phyloP scores from a whole-genome alignment of 345 rosid genomes.

The Gossypium longicalyx region DNA sequence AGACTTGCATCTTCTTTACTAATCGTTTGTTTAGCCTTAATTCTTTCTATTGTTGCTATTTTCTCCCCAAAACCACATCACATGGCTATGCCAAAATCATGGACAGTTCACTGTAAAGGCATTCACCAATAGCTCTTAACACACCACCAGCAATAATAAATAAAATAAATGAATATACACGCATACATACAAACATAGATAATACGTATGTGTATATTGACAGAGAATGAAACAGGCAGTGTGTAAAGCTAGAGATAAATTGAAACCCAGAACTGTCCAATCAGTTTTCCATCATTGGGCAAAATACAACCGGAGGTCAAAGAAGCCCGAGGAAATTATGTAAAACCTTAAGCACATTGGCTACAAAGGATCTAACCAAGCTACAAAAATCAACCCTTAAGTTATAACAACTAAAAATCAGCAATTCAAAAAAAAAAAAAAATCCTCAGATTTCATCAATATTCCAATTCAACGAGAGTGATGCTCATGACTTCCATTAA shows the following conservation, averaged over 20 bases:
- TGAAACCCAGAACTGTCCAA: constrained; percentile 11
- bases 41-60: no score
- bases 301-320: neutral
- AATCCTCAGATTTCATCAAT: neutral
- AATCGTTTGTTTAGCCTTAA: no score
- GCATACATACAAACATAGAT: neutral
- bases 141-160: constrained; percentile 1
- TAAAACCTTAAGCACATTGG: neutral
- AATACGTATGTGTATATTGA: neutral
- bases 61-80: no score
- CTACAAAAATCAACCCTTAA: neutral
- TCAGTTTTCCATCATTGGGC: constrained; percentile 26
- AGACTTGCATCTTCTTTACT: no score
- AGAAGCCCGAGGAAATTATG: neutral
- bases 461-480: neutral
- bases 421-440: neutral
- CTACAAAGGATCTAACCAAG: neutral
- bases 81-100: neutral
- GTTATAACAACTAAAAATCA: neutral
- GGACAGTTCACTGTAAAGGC: neutral
- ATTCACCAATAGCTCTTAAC: constrained; percentile 10
- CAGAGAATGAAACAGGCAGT: neutral
- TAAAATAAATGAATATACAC: neutral
- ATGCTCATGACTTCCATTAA: neutral
- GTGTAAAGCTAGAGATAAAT: constrained; percentile 14